phyloP scores from a whole-genome alignment of 176 grass and related monocot species.

The Phoenix roebelenii region DNA sequence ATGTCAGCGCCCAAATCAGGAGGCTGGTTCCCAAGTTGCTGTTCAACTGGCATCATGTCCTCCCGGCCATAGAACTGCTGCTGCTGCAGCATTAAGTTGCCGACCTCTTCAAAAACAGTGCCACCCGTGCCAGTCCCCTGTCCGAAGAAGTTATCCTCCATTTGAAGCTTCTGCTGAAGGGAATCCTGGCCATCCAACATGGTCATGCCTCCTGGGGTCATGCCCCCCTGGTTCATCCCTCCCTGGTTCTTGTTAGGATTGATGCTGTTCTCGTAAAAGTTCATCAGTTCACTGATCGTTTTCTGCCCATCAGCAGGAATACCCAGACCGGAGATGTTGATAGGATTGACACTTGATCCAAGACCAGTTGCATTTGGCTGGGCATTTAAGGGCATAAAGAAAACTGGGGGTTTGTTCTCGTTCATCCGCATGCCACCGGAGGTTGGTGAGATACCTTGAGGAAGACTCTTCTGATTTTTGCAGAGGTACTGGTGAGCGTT shows the following conservation, averaged over 20 bases:
- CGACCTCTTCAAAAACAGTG: conserved; percentile 49
- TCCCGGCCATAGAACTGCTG: conserved; percentile 54
- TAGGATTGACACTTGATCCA: conserved; percentile 14
- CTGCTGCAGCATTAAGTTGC: conserved; percentile 42
- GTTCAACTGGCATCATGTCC: conserved; percentile 7
- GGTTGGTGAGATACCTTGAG: conserved; percentile 3
- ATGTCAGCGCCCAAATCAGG: conserved; percentile 13
- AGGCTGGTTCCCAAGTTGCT: background rate
- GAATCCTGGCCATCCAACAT: conserved; percentile 40
- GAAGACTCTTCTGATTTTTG: conserved; percentile 40
- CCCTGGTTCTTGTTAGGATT: conserved; percentile 36
- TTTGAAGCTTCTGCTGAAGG: conserved; percentile 28
- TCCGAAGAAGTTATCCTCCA: conserved; percentile 54
- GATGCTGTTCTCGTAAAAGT: conserved; percentile 52
- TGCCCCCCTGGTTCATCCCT: background rate
- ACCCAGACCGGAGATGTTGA: conserved; percentile 40
- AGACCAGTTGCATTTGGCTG: conserved; percentile 21
- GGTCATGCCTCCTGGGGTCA: background rate
- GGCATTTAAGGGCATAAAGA: conserved; percentile 31
- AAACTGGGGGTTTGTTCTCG: conserved; percentile 54
- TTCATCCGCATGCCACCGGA: conserved; percentile 2
- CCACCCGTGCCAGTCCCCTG: conserved; percentile 28
- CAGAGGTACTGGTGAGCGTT: conserved; percentile 66
- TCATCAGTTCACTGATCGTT: conserved; percentile 70
- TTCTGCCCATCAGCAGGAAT: conserved; percentile 59